These are phyloP conservation scores for Ambrosiella beaveri DNA, from an alignment of 2,329 filamentous ascomycete genomes.

Conservation along the genomic window DNA sequence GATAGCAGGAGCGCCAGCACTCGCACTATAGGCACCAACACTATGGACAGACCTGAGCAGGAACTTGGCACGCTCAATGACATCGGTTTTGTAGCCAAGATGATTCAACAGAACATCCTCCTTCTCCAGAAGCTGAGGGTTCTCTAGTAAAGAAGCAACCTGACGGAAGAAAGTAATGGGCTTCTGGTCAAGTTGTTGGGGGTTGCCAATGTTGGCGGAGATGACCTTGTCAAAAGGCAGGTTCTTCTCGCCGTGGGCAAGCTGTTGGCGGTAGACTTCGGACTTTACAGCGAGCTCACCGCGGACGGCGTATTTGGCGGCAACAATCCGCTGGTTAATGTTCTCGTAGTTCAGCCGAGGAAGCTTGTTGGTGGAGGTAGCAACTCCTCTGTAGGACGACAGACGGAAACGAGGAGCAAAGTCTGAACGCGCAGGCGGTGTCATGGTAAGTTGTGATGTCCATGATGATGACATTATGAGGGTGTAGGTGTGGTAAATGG, in stretches of 20 bases:
- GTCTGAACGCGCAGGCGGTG: conserved; percentile 5
- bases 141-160: conserved; percentile 82
- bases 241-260: conserved; percentile 39
- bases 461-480: not conserved
- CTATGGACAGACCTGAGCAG: conserved; percentile 72
- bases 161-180: conserved; percentile 98
- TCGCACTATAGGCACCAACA: conserved; percentile 92
- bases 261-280: conserved; percentile 67
- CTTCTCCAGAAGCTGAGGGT: conserved; percentile 69
- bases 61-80: conserved; percentile 64
- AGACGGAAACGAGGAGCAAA: not conserved
- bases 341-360: conserved; percentile 55
- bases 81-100: conserved; percentile 80
- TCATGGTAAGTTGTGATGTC: conserved; percentile 4
- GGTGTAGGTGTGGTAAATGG: not conserved
- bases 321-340: conserved; percentile 79
- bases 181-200: conserved; percentile 96
- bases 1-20: conserved; percentile 72
- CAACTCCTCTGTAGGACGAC: conserved; percentile 18
- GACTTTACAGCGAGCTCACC: conserved; percentile 89
- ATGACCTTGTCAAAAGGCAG: conserved; percentile 85
- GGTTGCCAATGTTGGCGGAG: conserved; percentile 97
- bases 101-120: conserved; percentile 57
- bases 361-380: conserved; percentile 21
- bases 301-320: conserved; percentile 88